Evolutionary conservation across 345 rosid genomes (phyloP).

Genomic region (Balakata baccata): DNA sequence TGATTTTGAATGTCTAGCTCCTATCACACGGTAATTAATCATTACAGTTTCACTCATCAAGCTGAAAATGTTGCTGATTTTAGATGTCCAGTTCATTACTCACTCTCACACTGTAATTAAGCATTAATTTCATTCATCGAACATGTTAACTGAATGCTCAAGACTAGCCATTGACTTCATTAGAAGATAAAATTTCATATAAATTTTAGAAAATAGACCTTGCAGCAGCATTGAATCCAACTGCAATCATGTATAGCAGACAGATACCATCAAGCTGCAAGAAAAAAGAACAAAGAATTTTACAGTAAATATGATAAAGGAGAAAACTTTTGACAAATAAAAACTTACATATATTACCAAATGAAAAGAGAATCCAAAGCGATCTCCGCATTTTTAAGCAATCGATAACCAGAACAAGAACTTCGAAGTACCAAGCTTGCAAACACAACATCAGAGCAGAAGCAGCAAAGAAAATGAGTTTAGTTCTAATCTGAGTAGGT

Average conservation of each 20-base stretch:
- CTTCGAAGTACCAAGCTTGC: constrained; percentile 29
- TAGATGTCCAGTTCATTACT: constrained; percentile 70
- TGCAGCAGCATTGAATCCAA: constrained; percentile 32
- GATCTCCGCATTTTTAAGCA: constrained; percentile 19
- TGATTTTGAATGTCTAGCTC: too few species aligned
- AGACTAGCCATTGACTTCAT: neutral
- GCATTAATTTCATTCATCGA: neutral
- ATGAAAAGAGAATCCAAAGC: constrained; percentile 24
- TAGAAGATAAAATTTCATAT: too few species aligned
- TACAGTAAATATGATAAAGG: neutral
- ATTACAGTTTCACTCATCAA: too few species aligned
- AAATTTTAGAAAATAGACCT: constrained; percentile 18
- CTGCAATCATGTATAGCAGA: constrained; percentile 27
- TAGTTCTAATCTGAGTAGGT: too few species aligned
- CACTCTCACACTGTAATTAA: constrained; percentile 50
- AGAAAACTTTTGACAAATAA: neutral
- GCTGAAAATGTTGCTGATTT: constrained; percentile 62
- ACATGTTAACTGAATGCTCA: neutral
- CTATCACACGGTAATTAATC: too few species aligned
- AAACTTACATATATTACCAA: too few species aligned
- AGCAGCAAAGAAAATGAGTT: constrained; percentile 29
- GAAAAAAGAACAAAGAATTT: too few species aligned
- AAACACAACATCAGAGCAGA: constrained; percentile 31
- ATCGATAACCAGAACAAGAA: constrained; percentile 24
- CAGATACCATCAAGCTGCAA: constrained; percentile 26